Evolutionary conservation across 768 basidiomycete species (phyloP).

Genomic region (Mycena polygramma): DNA sequence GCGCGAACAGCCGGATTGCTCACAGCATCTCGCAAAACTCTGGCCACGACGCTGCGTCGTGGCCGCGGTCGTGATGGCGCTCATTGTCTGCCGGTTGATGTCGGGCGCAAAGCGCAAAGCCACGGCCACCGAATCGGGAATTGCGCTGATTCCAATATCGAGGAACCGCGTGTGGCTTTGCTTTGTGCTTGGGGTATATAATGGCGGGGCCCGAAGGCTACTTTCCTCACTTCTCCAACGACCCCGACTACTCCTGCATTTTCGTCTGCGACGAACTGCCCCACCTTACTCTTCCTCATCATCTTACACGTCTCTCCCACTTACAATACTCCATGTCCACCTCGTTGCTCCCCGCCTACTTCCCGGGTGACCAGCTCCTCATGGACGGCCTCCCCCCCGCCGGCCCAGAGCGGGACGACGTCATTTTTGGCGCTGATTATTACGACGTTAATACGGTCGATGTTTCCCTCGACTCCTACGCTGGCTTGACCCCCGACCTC

Average conservation of each 20-base stretch:
- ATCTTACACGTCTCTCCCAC: neutral
- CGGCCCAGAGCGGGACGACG: neutral
- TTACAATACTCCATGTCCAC: neutral
- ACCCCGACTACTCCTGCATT: neutral
- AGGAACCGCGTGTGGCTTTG: neutral
- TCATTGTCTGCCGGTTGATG: neutral
- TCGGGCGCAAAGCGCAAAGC: neutral
- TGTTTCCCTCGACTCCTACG: neutral
- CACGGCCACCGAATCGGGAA: neutral
- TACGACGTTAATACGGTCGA: neutral
- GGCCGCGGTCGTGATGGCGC: too few relatives aligned
- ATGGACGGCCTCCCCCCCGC: neutral
- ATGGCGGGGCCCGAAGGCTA: neutral
- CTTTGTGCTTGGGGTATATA: neutral
- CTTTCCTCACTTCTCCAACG: neutral
- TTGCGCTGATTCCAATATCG: neutral
- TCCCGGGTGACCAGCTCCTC: neutral
- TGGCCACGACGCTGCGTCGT: too few relatives aligned
- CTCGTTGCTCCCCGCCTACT: neutral
- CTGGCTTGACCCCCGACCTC: too few relatives aligned
- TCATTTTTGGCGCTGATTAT: neutral
- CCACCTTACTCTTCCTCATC: neutral
- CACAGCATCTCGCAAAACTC: neutral
- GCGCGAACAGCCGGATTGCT: neutral
- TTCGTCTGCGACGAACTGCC: constrained; percentile 4